Evolutionary conservation across 805 yeast genomes (phyloP), one percentile per base, ranked within the genome.

Genomic region (Barnettozyma californica): DNA sequence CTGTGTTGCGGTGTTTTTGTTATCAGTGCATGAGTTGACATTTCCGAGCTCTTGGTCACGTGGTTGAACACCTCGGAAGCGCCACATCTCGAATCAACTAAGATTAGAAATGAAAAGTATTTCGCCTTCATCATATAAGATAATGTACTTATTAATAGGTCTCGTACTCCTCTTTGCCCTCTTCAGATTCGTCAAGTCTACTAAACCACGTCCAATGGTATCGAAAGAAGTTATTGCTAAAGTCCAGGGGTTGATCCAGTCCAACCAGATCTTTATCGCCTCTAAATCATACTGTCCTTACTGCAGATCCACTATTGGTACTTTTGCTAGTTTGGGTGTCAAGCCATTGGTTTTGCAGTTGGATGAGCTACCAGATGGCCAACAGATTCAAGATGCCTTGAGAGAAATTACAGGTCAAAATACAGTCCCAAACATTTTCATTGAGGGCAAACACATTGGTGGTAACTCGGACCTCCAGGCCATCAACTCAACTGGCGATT

Each of bases 341-440:
- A 71, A 80, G 54, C 78, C 80, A 34, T 69, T 69, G 56, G 67
- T 68, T 47, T 70, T 73, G 63, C 74, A 71, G 59, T 54, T 69
- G 60, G 59, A 73, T 68, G 54, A 80, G 74, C 70, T 71, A 50
- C 76, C 68, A n/a, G 91, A 89, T 52, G 97, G 97, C 49, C 69
- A 71, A 43, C 91, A 83, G 29, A 79, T 90, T 57, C 97, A 91
- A 71, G 83, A 72, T 44, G 95, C 95, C 56, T 75, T 92, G 52
- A 67, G 65, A 46, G 80, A 84, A 64, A 68, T 89, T 51, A 87
- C 95, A 36, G 94, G 95, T 51, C 98, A 92, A 75, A 78, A 82
- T 57, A 89, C 97, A 36, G 98, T 92, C 53, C 99, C 99, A 53
- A 90, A 86, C 66, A 78, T 92, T 58, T 92, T 85, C 72, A 89